Percentiles rank a stretch among this genome's conserved stretches.
phyloP scores from a whole-genome alignment of 139 green algal genomes.

The Haematococcus lacustris region DNA sequence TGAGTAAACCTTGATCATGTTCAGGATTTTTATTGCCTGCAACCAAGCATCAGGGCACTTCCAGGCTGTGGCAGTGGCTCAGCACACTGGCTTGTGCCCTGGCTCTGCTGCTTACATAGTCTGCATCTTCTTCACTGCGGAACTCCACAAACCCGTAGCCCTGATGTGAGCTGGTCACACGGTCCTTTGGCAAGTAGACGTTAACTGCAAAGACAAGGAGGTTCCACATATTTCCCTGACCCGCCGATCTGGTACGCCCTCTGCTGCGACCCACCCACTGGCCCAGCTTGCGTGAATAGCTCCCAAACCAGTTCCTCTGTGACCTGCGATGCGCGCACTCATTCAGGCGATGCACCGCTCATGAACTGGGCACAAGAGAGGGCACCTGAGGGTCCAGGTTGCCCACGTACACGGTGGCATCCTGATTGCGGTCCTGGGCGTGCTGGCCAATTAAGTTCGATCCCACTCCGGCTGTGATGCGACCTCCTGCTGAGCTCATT shows the following conservation, averaged over 20 bases:
- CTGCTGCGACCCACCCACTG: slow-evolving; percentile 64
- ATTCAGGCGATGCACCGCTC: neutral
- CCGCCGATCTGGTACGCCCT: neutral
- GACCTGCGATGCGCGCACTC: slow-evolving; percentile 44
- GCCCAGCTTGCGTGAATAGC: slow-evolving; percentile 92
- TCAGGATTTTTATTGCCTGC: slow-evolving; percentile 91
- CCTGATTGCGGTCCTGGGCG: slow-evolving; percentile 83
- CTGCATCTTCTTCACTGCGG: slow-evolving; percentile 82
- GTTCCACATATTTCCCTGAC: neutral
- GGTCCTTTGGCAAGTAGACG: slow-evolving; percentile 97
- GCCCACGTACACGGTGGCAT: slow-evolving; percentile 93
- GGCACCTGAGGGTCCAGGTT: slow-evolving; percentile 82
- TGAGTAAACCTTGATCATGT: slow-evolving; percentile 94
- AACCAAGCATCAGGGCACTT: neutral
- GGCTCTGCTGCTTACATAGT: slow-evolving; percentile 65
- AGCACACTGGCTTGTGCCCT: neutral
- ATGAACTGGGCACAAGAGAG: neutral
- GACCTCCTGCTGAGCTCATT: slow-evolving; percentile 40
- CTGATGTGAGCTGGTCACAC: slow-evolving; percentile 90
- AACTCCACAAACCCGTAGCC: slow-evolving; percentile 99
- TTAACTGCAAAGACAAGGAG: slow-evolving; percentile 65
- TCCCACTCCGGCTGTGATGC: slow-evolving; percentile 84
- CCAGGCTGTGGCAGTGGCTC: neutral
- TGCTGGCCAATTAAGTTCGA: slow-evolving; percentile 91
- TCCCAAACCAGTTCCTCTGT: slow-evolving; percentile 97